Evolutionary conservation across 768 basidiomycete species (phyloP).

Genomic region (Ephemerocybe angulata): DNA sequence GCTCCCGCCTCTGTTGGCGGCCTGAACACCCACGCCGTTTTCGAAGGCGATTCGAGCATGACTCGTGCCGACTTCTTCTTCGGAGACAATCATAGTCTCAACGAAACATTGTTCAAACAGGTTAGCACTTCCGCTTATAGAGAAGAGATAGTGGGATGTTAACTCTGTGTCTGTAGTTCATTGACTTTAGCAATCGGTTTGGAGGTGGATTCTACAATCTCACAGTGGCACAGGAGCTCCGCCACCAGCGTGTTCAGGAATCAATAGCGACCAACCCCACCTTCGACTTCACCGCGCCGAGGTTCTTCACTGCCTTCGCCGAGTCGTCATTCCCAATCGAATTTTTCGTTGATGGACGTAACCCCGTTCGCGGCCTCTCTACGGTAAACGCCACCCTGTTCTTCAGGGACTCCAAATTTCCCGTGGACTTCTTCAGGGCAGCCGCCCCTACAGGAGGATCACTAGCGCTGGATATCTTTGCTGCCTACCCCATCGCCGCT

Average conservation of each 20-base stretch:
- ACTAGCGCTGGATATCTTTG: neutral
- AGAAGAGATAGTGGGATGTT: neutral
- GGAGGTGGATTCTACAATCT: slow-evolving; percentile 20
- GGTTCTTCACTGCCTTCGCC: slow-evolving; percentile 14
- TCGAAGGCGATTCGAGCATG: slow-evolving; percentile 11
- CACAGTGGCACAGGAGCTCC: slow-evolving; percentile 16
- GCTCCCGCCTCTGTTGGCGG: slow-evolving; percentile 17
- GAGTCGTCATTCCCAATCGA: slow-evolving; percentile 13
- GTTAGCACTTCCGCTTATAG: neutral
- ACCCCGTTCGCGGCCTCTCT: slow-evolving; percentile 9
- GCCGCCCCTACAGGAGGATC: slow-evolving; percentile 5
- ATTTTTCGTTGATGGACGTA: slow-evolving; percentile 19
- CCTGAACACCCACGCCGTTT: slow-evolving; percentile 15
- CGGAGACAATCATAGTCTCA: slow-evolving; percentile 20
- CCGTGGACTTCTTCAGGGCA: slow-evolving; percentile 13
- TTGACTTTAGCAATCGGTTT: slow-evolving; percentile 12
- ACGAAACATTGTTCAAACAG: slow-evolving; percentile 19
- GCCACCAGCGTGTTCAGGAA: slow-evolving; percentile 16
- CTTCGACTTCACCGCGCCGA: slow-evolving; percentile 13
- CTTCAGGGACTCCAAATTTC: slow-evolving; percentile 16
- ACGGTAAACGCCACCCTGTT: slow-evolving; percentile 13
- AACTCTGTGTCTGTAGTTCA: slow-evolving; percentile 7
- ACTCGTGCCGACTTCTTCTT: slow-evolving; percentile 15
- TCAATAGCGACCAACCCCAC: slow-evolving; percentile 19
- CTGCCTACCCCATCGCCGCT: slow-evolving; percentile 12